These are phyloP conservation scores for Aspergillus novofumigatus DNA, from an alignment of 2,329 filamentous ascomycete species.

Conservation along the genomic window DNA sequence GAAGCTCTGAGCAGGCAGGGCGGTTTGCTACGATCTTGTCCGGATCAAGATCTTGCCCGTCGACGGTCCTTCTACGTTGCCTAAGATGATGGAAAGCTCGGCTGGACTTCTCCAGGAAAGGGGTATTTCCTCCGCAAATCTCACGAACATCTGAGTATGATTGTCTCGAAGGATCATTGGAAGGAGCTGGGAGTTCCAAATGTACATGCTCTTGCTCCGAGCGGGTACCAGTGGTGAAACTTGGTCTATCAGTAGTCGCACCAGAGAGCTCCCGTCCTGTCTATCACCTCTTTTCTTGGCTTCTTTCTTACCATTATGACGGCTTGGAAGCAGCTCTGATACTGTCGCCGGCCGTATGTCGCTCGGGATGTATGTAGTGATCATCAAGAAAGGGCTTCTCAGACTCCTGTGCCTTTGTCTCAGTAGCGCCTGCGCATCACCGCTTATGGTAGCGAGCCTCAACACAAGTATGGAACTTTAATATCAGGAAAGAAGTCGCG, in stretches of 20 bases:
- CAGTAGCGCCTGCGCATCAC: not conserved
- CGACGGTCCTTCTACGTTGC: not conserved
- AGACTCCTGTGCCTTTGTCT: not conserved
- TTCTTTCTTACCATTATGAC: not conserved
- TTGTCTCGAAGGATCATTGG: no score
- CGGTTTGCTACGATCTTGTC: not conserved
- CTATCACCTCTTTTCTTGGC: not conserved
- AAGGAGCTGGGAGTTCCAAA: not conserved
- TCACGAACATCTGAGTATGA: not conserved
- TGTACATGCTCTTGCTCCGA: not conserved
- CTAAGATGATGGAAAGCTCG: not conserved
- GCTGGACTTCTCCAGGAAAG: not conserved
- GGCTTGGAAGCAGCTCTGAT: not conserved
- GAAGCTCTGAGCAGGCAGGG: constrained; percentile 15
- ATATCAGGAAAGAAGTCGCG: no score
- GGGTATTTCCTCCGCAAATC: not conserved
- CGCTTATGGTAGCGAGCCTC: not conserved
- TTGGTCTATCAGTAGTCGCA: not conserved
- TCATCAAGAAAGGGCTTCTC: not conserved
- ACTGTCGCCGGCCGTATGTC: not conserved
- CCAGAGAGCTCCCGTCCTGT: not conserved
- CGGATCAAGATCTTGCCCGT: not conserved
- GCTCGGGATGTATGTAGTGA: not conserved
- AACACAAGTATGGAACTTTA: no score
- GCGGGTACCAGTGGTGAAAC: not conserved